Base-by-base conservation (phyloP, 257 asterid genomes). In the Salvia hispanica region DNA sequence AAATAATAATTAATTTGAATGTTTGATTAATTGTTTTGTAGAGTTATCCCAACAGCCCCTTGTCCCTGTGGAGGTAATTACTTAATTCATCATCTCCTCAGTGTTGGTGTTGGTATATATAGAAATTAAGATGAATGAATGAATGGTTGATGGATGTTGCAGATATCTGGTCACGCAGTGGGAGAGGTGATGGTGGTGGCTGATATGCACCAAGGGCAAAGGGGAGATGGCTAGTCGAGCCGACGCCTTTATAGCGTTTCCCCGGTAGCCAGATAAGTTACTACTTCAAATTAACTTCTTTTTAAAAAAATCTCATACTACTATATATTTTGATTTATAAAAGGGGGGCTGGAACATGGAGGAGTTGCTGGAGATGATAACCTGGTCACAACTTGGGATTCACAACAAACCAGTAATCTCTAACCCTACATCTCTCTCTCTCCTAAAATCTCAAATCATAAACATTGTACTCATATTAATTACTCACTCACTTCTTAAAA, bases 341-440 rank as follows among this genome's bases (percentile, higher is more conserved):
- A 71, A 85, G 91, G 91, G n/a, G 54, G 91, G 91, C 16, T 85
- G 91, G 88, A 59, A 85, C 88, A 77, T 85, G 88, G 88, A 85
- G 64, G 88, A 85, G 79, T 80, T 81, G 68, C 91, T 85, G 60
- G 91, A 85, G 83, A 83, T 81, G 76, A 83, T 85, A 62, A 76
- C 91, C 31, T 80, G 77, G 77, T 66, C 77, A 7, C 77, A 73
- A 62, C 77, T 73, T 9, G 77, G 77, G 9, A 73, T 73, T 58
- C 77, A 73, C 28, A 73, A 58, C 68, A 73, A 73, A 66, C 77
- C 77, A 58, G 72, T 73, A 48, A 73, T 7, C 8, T 7, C 31
- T 25, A 25, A 25, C 31, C 31, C 31, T 25, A 25, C 31, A 25
- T 25, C 1, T 25, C 0, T 25, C 31, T 25, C 2, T 25, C 2